These are phyloP conservation scores for Cantharellus anzutake DNA, from an alignment of 768 basidiomycete genomes.

Conservation along the genomic window DNA sequence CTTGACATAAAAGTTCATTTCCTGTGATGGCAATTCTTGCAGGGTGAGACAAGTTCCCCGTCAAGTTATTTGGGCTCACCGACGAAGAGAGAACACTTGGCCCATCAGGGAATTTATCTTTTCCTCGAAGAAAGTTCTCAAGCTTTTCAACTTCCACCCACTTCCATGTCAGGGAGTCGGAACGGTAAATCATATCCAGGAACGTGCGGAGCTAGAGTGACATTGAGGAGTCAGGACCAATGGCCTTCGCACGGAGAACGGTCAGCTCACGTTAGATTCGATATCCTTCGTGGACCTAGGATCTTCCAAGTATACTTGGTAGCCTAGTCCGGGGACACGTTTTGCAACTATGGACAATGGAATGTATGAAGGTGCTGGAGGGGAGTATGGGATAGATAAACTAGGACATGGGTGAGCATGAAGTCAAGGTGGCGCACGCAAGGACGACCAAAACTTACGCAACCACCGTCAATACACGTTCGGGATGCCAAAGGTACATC, in stretches of 20 bases:
- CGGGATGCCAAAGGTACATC: conserved; percentile 56
- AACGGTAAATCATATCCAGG: too few species aligned
- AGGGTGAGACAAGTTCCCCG: not conserved
- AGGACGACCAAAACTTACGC: conserved; percentile 22
- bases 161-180: too few species aligned
- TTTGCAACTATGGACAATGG: conserved; percentile 33
- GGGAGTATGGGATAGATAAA: conserved; percentile 45
- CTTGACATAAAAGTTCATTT: conserved; percentile 32
- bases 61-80: too few species aligned
- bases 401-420: conserved; percentile 12
- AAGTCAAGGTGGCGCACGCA: not conserved
- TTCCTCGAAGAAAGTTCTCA: too few species aligned
- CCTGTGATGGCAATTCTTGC: conserved; percentile 20
- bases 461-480: conserved; percentile 36
- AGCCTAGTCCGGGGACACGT: conserved; percentile 37
- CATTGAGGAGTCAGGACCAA: not conserved
- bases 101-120: too few species aligned
- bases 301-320: conserved; percentile 48
- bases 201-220: too few species aligned
- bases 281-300: conserved; percentile 33
- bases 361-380: conserved; percentile 31
- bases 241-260: not conserved
- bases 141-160: too few species aligned
- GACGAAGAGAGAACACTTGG: too few species aligned
- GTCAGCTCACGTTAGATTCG: conserved; percentile 30